These are phyloP conservation scores for Cyberlindnera misumaiensis DNA, from an alignment of 805 yeast genomes.

Conservation along the genomic window DNA sequence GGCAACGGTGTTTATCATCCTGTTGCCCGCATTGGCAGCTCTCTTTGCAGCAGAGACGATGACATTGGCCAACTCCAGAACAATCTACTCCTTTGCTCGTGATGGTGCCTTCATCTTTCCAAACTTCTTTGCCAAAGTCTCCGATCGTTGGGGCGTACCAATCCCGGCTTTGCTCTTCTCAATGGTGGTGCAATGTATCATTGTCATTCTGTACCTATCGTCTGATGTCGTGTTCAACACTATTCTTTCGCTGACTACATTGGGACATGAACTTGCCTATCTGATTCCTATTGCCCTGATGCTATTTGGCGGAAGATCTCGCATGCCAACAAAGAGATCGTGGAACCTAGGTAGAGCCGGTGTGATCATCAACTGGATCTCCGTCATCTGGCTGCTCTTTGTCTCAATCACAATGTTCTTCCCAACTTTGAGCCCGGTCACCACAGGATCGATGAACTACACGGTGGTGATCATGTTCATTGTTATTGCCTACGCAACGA, in stretches of 20 bases:
- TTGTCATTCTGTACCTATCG: slow-evolving; percentile 26
- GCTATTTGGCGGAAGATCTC: slow-evolving; percentile 21
- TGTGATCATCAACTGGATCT: slow-evolving; percentile 14
- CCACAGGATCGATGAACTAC: slow-evolving; percentile 23
- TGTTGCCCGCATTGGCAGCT: slow-evolving; percentile 21
- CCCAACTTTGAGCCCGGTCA: slow-evolving; percentile 22
- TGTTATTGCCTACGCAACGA: slow-evolving; percentile 18
- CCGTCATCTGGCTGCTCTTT: slow-evolving; percentile 19
- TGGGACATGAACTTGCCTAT: slow-evolving; percentile 28
- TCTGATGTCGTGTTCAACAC: slow-evolving; percentile 28
- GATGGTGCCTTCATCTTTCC: slow-evolving; percentile 30
- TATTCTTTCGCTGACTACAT: slow-evolving; percentile 26
- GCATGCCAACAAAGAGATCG: slow-evolving; percentile 17
- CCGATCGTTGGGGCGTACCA: slow-evolving; percentile 23
- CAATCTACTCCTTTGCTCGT: slow-evolving; percentile 30
- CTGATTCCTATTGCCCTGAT: slow-evolving; percentile 25
- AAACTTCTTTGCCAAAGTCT: slow-evolving; percentile 22
- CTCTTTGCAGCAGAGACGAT: slow-evolving; percentile 23
- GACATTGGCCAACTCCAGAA: slow-evolving; percentile 28
- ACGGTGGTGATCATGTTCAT: slow-evolving; percentile 22
- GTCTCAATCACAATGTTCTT: slow-evolving; percentile 20
- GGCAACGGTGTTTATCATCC: slow-evolving; percentile 22
- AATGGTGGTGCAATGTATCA: slow-evolving; percentile 19
- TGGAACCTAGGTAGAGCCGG: slow-evolving; percentile 23
- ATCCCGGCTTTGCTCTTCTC: slow-evolving; percentile 24